Percentiles rank a stretch among this genome's conserved stretches.
Conservation (phyloP, 805 yeast species). For the Nakazawaea sp. region DNA sequence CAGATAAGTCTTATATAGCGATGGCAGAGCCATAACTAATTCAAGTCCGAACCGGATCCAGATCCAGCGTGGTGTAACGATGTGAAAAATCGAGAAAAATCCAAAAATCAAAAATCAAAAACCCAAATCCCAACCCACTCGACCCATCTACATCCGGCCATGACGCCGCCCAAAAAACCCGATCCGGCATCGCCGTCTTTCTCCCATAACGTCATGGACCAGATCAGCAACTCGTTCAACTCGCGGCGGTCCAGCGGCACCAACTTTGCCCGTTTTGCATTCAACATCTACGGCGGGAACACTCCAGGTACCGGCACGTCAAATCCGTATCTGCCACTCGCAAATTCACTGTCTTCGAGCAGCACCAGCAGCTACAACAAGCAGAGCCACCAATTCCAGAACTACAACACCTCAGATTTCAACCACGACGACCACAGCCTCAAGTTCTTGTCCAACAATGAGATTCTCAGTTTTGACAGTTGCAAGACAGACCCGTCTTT, state of each 20-base stretch:
- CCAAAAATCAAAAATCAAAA: background rate
- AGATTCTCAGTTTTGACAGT: slow-evolving; percentile 25
- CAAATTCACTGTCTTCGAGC: slow-evolving; percentile 14
- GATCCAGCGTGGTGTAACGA: background rate
- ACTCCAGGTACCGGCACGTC: slow-evolving; percentile 11
- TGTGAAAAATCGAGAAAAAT: background rate
- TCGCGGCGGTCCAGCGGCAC: slow-evolving; percentile 22
- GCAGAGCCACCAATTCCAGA: slow-evolving; percentile 21
- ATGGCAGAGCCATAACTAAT: background rate
- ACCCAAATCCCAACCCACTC: no score
- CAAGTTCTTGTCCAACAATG: slow-evolving; percentile 24
- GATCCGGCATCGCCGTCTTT: slow-evolving; percentile 5
- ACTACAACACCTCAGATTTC: slow-evolving; percentile 20
- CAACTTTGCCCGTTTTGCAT: slow-evolving; percentile 48
- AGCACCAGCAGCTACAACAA: slow-evolving; percentile 14
- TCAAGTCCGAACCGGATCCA: background rate
- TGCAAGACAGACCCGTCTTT: slow-evolving; percentile 26
- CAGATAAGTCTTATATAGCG: slow-evolving; percentile 5
- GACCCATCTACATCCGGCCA: background rate
- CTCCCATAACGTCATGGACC: slow-evolving; percentile 11
- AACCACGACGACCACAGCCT: slow-evolving; percentile 16
- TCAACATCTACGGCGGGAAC: slow-evolving; percentile 46
- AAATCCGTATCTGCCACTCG: slow-evolving; percentile 7
- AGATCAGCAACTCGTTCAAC: slow-evolving; percentile 13
- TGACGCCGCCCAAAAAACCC: slow-evolving; percentile 1